Conservation (phyloP, 2,329 filamentous ascomycete species). For the Zalaria obscura region DNA sequence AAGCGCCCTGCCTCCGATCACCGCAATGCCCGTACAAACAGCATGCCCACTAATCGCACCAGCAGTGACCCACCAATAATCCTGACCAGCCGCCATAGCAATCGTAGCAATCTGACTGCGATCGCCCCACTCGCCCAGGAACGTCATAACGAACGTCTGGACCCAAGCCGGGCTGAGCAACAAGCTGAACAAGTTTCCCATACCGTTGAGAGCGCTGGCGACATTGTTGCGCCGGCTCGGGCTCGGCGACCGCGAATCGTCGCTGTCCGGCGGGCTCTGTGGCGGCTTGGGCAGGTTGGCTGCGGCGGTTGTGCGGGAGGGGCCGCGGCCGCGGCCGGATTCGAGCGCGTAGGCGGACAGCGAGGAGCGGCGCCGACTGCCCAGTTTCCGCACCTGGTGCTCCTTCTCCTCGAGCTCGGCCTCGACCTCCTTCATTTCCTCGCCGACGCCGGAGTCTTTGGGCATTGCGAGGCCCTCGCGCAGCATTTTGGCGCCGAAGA, state of each 20-base stretch:
- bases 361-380: constrained; percentile 45
- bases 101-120: constrained; percentile 96
- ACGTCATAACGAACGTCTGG: constrained; percentile 98
- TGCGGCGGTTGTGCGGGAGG: constrained; percentile 47
- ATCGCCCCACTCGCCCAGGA: constrained; percentile 95
- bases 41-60: constrained; percentile 78
- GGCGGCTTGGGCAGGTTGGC: constrained; percentile 9
- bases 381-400: constrained; percentile 48
- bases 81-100: constrained; percentile 94
- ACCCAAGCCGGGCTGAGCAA: constrained; percentile 94
- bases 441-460: constrained; percentile 78
- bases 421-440: constrained; percentile 97
- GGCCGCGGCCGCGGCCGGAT: constrained; percentile 64
- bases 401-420: constrained; percentile 89
- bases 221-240: constrained; percentile 21
- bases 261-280: constrained; percentile 6
- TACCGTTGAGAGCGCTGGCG: constrained; percentile 42
- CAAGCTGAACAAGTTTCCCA: constrained; percentile 76
- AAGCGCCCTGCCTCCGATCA: constrained; percentile 82
- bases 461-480: constrained; percentile 67
- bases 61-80: constrained; percentile 97
- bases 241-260: constrained; percentile 2
- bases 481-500: constrained; percentile 56
- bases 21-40: constrained; percentile 80
- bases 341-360: constrained; percentile 67